These are phyloP conservation scores for Haplosporangium sp. DNA, from an alignment of 371 early-diverging fungal genomes.

Conservation along the genomic window DNA sequence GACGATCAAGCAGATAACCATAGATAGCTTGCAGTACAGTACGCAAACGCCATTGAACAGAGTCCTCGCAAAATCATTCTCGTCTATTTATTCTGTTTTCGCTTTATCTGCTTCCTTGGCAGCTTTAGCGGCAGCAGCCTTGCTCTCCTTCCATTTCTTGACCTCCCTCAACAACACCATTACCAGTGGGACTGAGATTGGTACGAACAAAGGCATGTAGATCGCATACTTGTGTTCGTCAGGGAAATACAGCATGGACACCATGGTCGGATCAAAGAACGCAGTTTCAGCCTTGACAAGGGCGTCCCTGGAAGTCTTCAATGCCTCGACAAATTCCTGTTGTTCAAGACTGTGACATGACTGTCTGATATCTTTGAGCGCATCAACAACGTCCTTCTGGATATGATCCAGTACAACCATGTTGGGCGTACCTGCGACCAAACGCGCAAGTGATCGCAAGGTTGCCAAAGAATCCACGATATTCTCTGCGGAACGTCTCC, in stretches of 20 bases:
- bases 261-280: constrained; percentile 97
- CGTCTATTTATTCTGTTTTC: constrained; percentile 29
- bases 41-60: too few relatives aligned
- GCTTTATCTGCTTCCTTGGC: constrained; percentile 18
- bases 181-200: constrained; percentile 82
- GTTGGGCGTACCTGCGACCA: constrained; percentile 85
- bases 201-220: constrained; percentile 97
- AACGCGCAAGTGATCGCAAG: constrained; percentile 78
- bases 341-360: constrained; percentile 23
- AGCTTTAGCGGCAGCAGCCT: constrained; percentile 17
- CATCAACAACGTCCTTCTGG: constrained; percentile 63
- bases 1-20: too few relatives aligned
- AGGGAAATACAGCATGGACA: constrained; percentile 96
- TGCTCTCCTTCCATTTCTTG: constrained; percentile 50
- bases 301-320: constrained; percentile 70
- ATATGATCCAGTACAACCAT: constrained; percentile 94
- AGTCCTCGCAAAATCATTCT: background rate
- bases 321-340: constrained; percentile 61
- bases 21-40: background rate
- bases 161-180: constrained; percentile 66
- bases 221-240: constrained; percentile 97
- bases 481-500: constrained; percentile 75
- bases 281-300: constrained; percentile 83
- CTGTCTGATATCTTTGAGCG: constrained; percentile 26
- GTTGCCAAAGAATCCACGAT: constrained; percentile 78